Evolutionary conservation across 1,284 basidiomycete species (phyloP), one percentile per base, ranked within the genome.

Genomic region (Moesziomyces globuligerus): DNA sequence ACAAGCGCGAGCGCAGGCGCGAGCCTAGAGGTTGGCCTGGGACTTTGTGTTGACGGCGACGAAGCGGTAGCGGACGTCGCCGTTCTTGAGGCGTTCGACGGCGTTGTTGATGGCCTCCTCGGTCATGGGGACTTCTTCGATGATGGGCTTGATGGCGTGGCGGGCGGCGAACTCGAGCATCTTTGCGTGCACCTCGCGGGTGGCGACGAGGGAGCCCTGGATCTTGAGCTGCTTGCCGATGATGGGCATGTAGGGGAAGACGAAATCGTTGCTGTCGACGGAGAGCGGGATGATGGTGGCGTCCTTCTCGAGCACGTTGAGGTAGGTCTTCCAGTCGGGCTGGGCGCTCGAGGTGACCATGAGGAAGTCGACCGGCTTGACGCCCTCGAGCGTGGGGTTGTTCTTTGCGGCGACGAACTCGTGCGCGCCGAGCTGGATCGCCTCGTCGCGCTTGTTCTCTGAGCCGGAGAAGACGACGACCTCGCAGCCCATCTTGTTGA

Each of bases 91-190:
- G 6, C 79, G 54, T 28, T 76, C 73, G 8, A 71, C 55, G 24
- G 79, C 79, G 39, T 40, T 11, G 59, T 79, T 79, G 57, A 81
- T 48, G 24, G 72, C 74, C n/a, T 78, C 72, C 48, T 74, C 68
- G 42, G 69, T 76, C 79, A 81, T 81, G 24, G 74, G 69, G 3
- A 81, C 71, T 50, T 72, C 66, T 57, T 81, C 79, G 65, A 78
- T 70, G 26, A 76, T 72, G 23, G 79, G 77, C 55, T 65, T 59
- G 51, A 78, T 56, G 41, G 52, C 55, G 54, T 75, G 58, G 15
- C 66, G 61, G 11, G 75, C 79, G 20, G 61, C 50, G 41, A 79
- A 79, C 29, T 73, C 45, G 38, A 80, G 71, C 79, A 80, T 80
- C 62, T 68, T 48, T 18, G 45, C 50, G 59, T 78, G 79, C n/a